Evolutionary conservation across 2,329 filamentous ascomycete genomes (phyloP), one percentile per base, ranked within the genome.

Genomic region (Dothideomycetes sp.): DNA sequence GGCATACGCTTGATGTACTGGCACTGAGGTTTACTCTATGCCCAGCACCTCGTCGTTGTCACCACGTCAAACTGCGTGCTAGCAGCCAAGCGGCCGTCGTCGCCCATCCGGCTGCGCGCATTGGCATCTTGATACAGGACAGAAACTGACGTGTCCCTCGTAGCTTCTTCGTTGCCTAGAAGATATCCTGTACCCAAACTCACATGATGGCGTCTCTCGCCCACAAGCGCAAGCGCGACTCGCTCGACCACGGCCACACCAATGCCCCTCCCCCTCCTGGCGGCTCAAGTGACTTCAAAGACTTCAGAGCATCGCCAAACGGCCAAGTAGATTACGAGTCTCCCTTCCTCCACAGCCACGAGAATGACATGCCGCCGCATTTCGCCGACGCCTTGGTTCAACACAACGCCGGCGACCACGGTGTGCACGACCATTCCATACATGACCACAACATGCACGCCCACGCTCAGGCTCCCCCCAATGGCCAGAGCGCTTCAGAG

Each of bases 401-500:
- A 36, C 55, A 58, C 48, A 54, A 56, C 38, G 50, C 47, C 10
- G 49, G 42, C 28, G 50, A 47, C 18, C 46, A 49, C 39, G 41
- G 48, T 29, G 30, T 42, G 6, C 42, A 48, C 11, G 45, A 20
- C 18, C 49, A 46, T 11, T 24, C 22, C 22, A 7, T 24, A 7
- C 22, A 24, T 31, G 43, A 46, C 24, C 53, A 48, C 16, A 16
- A 32, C 29, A 25, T 59, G 8, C 64, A 68, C 17, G 28, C 40
- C 16, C 42, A 49, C 12, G 40, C 16, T 13, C 50, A 47, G 13
- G 48, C 47, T 20, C 23, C 42, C n/a, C 34, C 30, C 42, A 67
- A 64, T 54, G 68, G 57, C 55, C 62, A 65, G 24, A 68, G 59
- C 47, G 66, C 67, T 10, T 68, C 64, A 49, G 77, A 78, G 33